Evolutionary conservation across 192 early-diverging fungal genomes (phyloP).

Genomic region (Backusella macrospora): DNA sequence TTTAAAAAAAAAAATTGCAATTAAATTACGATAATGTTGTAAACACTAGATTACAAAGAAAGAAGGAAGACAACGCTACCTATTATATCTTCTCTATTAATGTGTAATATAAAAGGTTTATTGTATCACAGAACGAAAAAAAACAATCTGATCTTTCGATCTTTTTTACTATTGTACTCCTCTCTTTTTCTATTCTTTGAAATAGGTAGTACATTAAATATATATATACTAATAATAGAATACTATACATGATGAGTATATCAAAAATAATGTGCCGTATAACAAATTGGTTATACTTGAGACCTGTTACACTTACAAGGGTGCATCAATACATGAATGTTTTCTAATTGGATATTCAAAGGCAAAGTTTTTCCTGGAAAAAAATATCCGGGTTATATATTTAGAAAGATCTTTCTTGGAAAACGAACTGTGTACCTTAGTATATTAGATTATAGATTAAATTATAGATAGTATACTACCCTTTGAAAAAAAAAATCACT

Average conservation of each 20-base stretch:
- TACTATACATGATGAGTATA: background rate
- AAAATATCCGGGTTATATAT: background rate
- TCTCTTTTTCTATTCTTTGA: background rate
- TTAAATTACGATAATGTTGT: too few species aligned
- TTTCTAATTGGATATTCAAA: background rate
- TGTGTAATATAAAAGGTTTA: background rate
- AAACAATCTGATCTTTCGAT: conserved; percentile 2
- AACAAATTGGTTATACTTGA: background rate
- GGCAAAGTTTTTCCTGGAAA: background rate
- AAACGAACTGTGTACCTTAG: too few species aligned
- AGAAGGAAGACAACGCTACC: too few species aligned
- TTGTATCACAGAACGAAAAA: background rate
- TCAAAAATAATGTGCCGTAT: background rate
- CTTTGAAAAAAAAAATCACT: too few species aligned
- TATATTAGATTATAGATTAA: too few species aligned
- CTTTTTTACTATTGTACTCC: background rate
- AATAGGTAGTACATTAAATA: background rate
- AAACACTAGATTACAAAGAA: too few species aligned
- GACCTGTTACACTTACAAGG: background rate
- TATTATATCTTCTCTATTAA: too few species aligned
- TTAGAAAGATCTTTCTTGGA: background rate
- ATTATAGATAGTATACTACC: too few species aligned
- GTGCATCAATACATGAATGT: background rate
- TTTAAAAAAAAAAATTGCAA: too few species aligned
- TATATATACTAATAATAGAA: background rate